phyloP scores from a whole-genome alignment of 768 basidiomycete genomes.

The Pleurotus djamor region DNA sequence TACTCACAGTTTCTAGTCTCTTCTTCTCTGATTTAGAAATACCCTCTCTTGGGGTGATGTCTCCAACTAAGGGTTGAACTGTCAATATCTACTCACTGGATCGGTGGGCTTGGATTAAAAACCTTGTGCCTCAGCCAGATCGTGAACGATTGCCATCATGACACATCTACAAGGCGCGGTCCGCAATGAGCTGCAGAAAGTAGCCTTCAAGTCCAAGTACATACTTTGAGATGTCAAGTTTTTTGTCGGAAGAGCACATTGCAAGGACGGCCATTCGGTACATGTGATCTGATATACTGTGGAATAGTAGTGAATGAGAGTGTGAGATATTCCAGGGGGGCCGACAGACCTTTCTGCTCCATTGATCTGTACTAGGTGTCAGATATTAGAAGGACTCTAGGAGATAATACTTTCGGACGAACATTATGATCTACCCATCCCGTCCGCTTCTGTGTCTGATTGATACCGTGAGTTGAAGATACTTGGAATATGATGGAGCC shows the following conservation, averaged over 20 bases:
- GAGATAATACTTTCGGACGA: constrained; percentile 12
- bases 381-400: not conserved
- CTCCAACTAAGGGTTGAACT: constrained; percentile 60
- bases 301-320: not conserved
- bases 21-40: constrained; percentile 82
- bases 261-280: constrained; percentile 95
- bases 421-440: constrained; percentile 92
- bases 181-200: not conserved
- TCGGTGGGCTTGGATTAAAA: not conserved
- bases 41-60: constrained; percentile 89
- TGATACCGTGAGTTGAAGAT: not conserved
- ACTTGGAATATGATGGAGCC: not conserved
- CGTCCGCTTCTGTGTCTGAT: constrained; percentile 89
- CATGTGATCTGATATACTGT: constrained; percentile 95
- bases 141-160: constrained; percentile 91
- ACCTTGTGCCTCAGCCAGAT: constrained; percentile 96
- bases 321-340: not conserved
- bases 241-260: constrained; percentile 78
- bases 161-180: constrained; percentile 52
- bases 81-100: not conserved
- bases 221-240: constrained; percentile 73
- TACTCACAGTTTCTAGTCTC: constrained; percentile 64
- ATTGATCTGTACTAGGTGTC: constrained; percentile 55
- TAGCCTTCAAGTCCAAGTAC: constrained; percentile 14
- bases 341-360: constrained; percentile 70